Percentiles rank a stretch among this genome's conserved stretches.
These are phyloP conservation scores for Saccharomycopsis sp. DNA, from an alignment of 805 yeast genomes.

Conservation along the genomic window DNA sequence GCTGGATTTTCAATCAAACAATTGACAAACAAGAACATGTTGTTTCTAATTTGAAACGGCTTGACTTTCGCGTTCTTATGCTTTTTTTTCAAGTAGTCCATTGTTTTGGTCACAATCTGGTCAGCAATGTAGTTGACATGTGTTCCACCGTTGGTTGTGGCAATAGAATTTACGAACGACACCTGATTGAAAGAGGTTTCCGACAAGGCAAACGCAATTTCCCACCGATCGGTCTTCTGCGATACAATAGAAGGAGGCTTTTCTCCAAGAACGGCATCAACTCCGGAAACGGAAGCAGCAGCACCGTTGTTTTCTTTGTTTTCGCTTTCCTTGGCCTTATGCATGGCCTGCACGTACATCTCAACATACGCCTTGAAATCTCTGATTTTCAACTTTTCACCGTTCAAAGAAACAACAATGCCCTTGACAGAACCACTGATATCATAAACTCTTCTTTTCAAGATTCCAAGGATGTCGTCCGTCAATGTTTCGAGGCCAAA, in stretches of 20 bases:
- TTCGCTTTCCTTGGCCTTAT: conserved; percentile 35
- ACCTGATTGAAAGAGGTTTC: conserved; percentile 89
- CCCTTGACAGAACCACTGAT: conserved; percentile 89
- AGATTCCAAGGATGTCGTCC: conserved; percentile 72
- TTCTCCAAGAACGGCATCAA: conserved; percentile 32
- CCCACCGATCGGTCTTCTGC: conserved; percentile 89
- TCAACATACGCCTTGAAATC: conserved; percentile 85
- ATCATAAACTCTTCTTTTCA: conserved; percentile 92
- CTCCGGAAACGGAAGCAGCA: conserved; percentile 23
- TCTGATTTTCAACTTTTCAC: conserved; percentile 57
- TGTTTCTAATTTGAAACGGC: conserved; percentile 82
- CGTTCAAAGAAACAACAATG: conserved; percentile 71
- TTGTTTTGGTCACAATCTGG: conserved; percentile 70
- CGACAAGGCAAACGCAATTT: conserved; percentile 88
- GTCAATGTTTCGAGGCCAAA: conserved; percentile 84
- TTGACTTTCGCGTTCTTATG: conserved; percentile 61
- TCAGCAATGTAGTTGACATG: conserved; percentile 85
- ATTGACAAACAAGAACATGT: conserved; percentile 85
- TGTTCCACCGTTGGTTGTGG: conserved; percentile 95
- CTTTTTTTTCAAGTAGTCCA: conserved; percentile 67
- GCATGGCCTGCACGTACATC: conserved; percentile 76
- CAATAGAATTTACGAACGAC: conserved; percentile 95
- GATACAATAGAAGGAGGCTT: conserved; percentile 61
- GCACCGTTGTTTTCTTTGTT: not conserved
- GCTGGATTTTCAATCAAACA: conserved; percentile 95